Evolutionary conservation across 2,329 filamentous ascomycete genomes (phyloP), one percentile per base, ranked within the genome.

Genomic region (Colletotrichum acutatum): DNA sequence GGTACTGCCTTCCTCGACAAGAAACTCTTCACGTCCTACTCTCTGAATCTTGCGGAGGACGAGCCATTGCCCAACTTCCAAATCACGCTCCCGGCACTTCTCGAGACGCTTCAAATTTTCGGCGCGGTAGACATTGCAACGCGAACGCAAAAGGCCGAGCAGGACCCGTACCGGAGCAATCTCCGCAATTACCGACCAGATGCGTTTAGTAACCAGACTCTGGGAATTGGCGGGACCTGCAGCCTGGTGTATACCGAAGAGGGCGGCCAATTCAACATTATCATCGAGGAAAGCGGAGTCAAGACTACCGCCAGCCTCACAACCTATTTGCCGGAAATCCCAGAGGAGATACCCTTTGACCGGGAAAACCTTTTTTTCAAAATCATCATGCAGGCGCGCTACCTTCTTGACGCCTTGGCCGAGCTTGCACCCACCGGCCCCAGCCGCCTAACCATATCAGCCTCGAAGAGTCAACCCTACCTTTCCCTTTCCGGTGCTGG

Each of bases 51-150:
- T 71, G 84, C 81, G 30, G 77, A 75, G 6, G 80, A 79, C 12
- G 80, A 82, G 0, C 71, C 80, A 4, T 87, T 90, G 34, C 92
- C 94, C 8, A 90, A 89, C 64, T 99, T 99, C 80, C 93, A 97
- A 80, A 92, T 98, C 75, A 97, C 95, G 2, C 89, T 99, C 9
- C 88, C 92, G 5, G 94, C 96, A 22, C 89, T 99, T 3, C 90
- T 99, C 66, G 97, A 98, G 84, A 97, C 96, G 0, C 88, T 99
- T 8, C 96, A 98, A 79, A 98, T 99, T 62, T 97, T 99, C 79
- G 95, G 95, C 62, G 91, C 95, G n/a, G 90, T 95, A 58, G 93
- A 94, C 76, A 87, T 91, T 16, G 85, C 90, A 6, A 86, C 85
- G 53, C 88, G 89, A 75, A 85, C 88, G 61, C 86, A 88, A 63